Base-by-base conservation (phyloP, 2,329 filamentous ascomycete species). In the Sporothrix globosa region DNA sequence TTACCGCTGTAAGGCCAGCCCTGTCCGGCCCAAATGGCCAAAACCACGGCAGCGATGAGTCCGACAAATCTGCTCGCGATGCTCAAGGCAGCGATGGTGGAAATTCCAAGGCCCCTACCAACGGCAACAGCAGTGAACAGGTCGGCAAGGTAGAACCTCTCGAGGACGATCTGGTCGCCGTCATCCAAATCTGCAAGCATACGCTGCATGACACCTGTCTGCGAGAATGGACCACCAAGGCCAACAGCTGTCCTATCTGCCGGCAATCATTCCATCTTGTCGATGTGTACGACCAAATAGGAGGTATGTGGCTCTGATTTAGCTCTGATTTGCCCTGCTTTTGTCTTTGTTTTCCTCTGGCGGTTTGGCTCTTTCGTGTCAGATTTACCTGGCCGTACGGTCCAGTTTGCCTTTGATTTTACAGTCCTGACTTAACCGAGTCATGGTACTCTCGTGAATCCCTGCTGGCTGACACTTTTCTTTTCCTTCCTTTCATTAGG, bases 171-270 rank as follows among this genome's bases (percentile, higher is more conserved):
- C 80, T 82, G 71, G 84, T 90, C 72, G 88, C 88, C 53, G 81
- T 86, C 69, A 86, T 90, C 66, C 84, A 89, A 72, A 90, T 93
- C 61, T 99, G 96, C 81, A 92, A 92, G 71, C 96, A 99, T 83
- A 87, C 94, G 75, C 85, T 99, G 75, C 96, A 99, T 82, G 91
- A 99, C 82, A 89, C 91, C 68, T 99, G 96, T 80, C 86, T 99
- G 75, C 91, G 91, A 76, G 92, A 93, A 75, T 99, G 96, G 96
- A 93, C 95, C 60, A 92, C 96, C 81, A 91, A 96, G 80, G 95
- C 96, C 74, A 99, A 98, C 81, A 97, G 94, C 79, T 99, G 96
- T 80, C 96, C 96, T 60, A 97, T 99, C 80, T 99, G 96, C 82
- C 92, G 96, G 75, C 91, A 92, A 76, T 89, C 87, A 73, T 98